Conservation (phyloP, 495 filamentous ascomycete genomes). For the Daldinia vernicosa region DNA sequence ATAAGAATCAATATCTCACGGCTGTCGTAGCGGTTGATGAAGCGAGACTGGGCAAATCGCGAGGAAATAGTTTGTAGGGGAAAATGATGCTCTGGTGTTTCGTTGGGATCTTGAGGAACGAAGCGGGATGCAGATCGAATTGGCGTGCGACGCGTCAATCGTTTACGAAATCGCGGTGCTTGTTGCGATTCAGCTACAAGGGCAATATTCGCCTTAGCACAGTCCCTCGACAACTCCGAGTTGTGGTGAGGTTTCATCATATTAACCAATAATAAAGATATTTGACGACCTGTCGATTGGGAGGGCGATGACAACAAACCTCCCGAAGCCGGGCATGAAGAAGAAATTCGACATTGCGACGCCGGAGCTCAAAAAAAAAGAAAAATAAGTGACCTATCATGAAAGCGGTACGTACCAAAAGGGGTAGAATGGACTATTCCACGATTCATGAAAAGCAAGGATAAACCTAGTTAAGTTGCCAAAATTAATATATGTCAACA, state of each 20-base stretch:
- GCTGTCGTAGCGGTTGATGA: conserved; percentile 51
- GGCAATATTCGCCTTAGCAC: not conserved
- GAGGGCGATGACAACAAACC: too few relatives aligned
- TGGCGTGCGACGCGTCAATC: conserved; percentile 19
- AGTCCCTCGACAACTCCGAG: not conserved
- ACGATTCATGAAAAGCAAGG: too few relatives aligned
- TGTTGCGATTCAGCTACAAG: conserved; percentile 1
- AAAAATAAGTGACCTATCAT: too few relatives aligned
- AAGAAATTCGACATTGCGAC: too few relatives aligned
- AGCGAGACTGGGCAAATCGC: conserved; percentile 44
- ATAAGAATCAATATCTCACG: conserved; percentile 54
- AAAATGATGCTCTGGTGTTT: conserved; percentile 48
- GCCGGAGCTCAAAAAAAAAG: too few relatives aligned
- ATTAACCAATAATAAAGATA: not conserved
- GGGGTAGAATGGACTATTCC: too few relatives aligned
- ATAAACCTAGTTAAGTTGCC: too few relatives aligned
- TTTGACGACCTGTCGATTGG: not conserved
- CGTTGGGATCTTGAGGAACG: conserved; percentile 33
- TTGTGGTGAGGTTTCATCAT: not conserved
- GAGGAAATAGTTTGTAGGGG: conserved; percentile 44
- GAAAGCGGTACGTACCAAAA: too few relatives aligned
- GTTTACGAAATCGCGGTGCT: conserved; percentile 17
- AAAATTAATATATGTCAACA: too few relatives aligned
- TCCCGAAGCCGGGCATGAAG: too few relatives aligned
- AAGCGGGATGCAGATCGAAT: conserved; percentile 44